phyloP scores from a whole-genome alignment of 164 flowering plant genomes.

The Dillenia turbinata region DNA sequence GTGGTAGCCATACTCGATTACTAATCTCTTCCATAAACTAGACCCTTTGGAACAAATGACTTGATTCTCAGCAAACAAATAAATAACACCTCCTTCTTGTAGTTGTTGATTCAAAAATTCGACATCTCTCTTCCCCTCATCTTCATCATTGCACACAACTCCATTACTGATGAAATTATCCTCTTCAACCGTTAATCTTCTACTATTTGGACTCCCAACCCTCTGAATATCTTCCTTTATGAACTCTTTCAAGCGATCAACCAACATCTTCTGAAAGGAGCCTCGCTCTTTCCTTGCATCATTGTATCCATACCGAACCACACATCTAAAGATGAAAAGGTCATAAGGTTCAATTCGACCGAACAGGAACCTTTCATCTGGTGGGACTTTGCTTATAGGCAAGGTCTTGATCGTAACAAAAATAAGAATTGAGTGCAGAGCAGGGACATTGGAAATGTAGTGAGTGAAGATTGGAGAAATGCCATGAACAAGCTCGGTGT shows the following conservation, averaged over 20 bases:
- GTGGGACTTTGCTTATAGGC: conserved; percentile 18
- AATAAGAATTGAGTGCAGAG: conserved; percentile 21
- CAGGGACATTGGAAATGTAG: conserved; percentile 15
- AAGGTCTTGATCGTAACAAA: conserved; percentile 24
- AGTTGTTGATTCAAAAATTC: conserved; percentile 6
- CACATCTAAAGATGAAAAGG: conserved; percentile 17
- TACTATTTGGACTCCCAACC: background rate
- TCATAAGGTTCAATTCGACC: conserved; percentile 9
- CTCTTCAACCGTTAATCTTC: background rate
- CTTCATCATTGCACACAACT: background rate
- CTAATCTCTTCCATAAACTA: conserved; percentile 6
- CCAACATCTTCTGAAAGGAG: conserved; percentile 4
- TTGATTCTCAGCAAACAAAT: conserved; percentile 18
- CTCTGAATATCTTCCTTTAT: conserved; percentile 2
- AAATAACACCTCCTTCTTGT: conserved; percentile 8
- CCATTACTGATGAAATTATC: background rate
- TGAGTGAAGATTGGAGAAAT: conserved; percentile 30
- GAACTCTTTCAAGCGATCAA: conserved; percentile 11
- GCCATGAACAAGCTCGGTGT: conserved; percentile 31
- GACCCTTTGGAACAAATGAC: conserved; percentile 11
- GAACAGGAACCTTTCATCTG: conserved; percentile 24
- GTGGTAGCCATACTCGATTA: conserved; percentile 13
- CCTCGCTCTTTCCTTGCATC: conserved; percentile 6
- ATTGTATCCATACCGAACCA: conserved; percentile 26
- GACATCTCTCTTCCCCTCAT: conserved; percentile 10